These are phyloP conservation scores for Ogataea hybrid DNA, from an alignment of 1,139 yeast genomes.

Conservation along the genomic window DNA sequence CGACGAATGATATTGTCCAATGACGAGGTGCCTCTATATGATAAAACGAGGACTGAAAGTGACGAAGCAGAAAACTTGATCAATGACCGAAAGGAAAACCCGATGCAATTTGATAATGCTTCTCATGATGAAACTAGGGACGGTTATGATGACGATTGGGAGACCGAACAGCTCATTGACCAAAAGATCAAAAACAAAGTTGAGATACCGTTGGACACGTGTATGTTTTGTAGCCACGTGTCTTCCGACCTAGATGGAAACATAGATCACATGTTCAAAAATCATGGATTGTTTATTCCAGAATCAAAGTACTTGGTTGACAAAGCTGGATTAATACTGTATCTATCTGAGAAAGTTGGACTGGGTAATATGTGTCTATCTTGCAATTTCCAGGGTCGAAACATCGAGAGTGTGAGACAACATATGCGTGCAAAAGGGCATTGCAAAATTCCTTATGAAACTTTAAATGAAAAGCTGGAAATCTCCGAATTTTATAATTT, in stretches of 20 bases:
- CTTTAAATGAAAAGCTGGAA: constrained; percentile 75
- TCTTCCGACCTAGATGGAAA: constrained; percentile 54
- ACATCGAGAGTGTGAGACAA: constrained; percentile 83
- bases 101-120: no score
- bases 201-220: constrained; percentile 68
- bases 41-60: constrained; percentile 13
- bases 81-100: no score
- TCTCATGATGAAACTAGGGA: no score
- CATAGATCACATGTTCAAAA: constrained; percentile 70
- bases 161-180: constrained; percentile 36
- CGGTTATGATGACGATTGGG: no score
- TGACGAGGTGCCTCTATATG: background rate
- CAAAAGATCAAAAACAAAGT: constrained; percentile 61
- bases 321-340: constrained; percentile 65
- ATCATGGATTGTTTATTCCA: constrained; percentile 85
- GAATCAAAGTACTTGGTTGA: constrained; percentile 71
- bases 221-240: constrained; percentile 70
- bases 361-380: constrained; percentile 82
- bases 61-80: background rate
- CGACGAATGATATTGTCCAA: constrained; percentile 43
- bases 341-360: constrained; percentile 80
- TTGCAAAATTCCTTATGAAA: constrained; percentile 85
- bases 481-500: constrained; percentile 87
- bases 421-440: constrained; percentile 88
- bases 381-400: constrained; percentile 81